Evolutionary conservation across 2,329 filamentous ascomycete genomes (phyloP).

Genomic region (Penicillium sp.): DNA sequence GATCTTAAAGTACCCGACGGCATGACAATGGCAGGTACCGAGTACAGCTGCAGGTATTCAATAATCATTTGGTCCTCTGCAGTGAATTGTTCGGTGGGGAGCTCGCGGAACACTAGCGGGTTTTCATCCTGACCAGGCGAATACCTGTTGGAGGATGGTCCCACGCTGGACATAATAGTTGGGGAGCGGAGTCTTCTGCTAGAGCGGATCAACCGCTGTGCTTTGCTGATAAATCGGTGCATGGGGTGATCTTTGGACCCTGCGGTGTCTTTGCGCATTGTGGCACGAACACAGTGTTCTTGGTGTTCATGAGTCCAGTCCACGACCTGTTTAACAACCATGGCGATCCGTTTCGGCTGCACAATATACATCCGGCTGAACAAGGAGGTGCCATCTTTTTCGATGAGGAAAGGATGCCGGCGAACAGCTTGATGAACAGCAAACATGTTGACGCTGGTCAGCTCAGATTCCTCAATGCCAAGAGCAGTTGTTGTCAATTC

Average conservation of each 20-base stretch:
- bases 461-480: constrained; percentile 24
- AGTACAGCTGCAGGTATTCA: constrained; percentile 54
- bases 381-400: constrained; percentile 31
- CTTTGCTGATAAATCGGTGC: constrained; percentile 43
- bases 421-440: constrained; percentile 34
- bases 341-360: constrained; percentile 50
- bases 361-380: constrained; percentile 46
- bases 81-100: constrained; percentile 44
- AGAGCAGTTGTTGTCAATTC: constrained; percentile 38
- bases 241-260: constrained; percentile 37
- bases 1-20: constrained; percentile 43
- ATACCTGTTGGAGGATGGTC: constrained; percentile 37
- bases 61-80: constrained; percentile 53
- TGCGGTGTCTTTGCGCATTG: constrained; percentile 24
- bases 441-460: constrained; percentile 33
- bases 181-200: constrained; percentile 43
- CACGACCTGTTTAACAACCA: constrained; percentile 49
- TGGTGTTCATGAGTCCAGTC: constrained; percentile 56
- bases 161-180: constrained; percentile 41
- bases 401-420: constrained; percentile 33
- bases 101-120: constrained; percentile 28
- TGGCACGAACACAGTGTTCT: constrained; percentile 27
- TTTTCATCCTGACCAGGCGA: constrained; percentile 26
- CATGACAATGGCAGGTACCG: constrained; percentile 40
- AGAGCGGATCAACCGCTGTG: constrained; percentile 39